Base-by-base conservation (phyloP, 306 rosid genomes). In the Morella rubra region DNA sequence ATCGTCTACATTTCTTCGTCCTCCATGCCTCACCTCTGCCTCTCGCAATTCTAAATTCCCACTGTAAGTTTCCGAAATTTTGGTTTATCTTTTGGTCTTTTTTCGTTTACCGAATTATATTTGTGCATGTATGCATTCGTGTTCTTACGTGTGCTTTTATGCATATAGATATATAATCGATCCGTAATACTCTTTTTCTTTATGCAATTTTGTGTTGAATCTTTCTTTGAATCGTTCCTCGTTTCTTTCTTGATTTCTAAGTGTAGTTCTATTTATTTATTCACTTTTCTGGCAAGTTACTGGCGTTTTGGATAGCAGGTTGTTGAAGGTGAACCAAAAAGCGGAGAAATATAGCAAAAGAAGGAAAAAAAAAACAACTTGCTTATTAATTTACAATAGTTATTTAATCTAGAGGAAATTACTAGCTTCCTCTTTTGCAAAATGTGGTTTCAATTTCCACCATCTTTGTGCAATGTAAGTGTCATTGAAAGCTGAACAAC, bases 11-110 rank as follows among this genome's bases (percentile, higher is more conserved):
- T 73, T 82, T 79, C 83, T 82, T 72, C 85, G 89, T 82, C 86
- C 81, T 79, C 77, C 89, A 47, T 77, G 86, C 40, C 75, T 83
- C 80, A 66, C 86, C 70, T 76, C 83, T 67, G 82, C 87, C 77
- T 82, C 92, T 81, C 89, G 87, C 41, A 83, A 79, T 81, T 82
- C 75, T 87, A 86, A 83, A 89, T 83, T 81, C 73, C 92, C 90
- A 72, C 24, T 81, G 92, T 90, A 70, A 69, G 84, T 50, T 65
- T 42, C 71, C 50, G 15, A 44, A 20, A 27, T 24, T 47, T 77
- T 58, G 6, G 13, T 20, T 13, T 62, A 16, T 4, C 13, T 19
- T 13, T 4, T 44, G 2, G 2, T 5, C 15, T 49, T 16, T 40
- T 42, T 44, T 13, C 15, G 32, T 68, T 9, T 18, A 3, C 4